Base-by-base conservation (phyloP, 1,139 yeast genomes). In the Blastobotrys ciferrii region DNA sequence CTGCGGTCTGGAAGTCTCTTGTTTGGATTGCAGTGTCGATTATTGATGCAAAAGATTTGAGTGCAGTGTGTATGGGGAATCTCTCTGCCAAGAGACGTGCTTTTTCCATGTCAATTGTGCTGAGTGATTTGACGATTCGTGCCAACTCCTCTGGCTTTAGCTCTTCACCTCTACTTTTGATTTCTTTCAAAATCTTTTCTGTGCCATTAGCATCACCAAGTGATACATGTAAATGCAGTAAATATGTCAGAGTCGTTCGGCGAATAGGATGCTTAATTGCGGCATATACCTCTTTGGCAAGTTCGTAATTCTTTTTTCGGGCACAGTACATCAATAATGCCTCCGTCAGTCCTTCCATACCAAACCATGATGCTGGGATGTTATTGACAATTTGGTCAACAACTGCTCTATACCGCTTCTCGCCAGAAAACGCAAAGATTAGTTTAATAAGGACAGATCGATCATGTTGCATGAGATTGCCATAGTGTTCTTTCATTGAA, bases 181-280 rank as follows among this genome's bases (percentile, higher is more conserved):
- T 70, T 50, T 69, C 68, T 36, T 55, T 55, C 9, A 71, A 48
- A 3, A 75, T 67, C 45, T 66, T 68, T 44, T 73, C 70, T 1
- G 72, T 75, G 38, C 76, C 73, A 4, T 60, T 60, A 17, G 68
- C 64, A 39, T 76, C 76, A 3, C 70, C 67, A 37, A 72, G 64
- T 11, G 61, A 56, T 36, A 76, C 55, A 49, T 74, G 73, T 48
- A 75, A 60, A 23, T 67, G 55, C 14, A 77, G 56, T 32, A 77
- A 55, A 1, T 74, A 65, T 1, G 71, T 63, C 9, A 76, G 53
- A 3, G 63, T 50, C 2, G 56, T 33, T 30, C 66, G 48, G 2
- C 57, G 44, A 5, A 61, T 49, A 1, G 66, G 65, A 11, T 53
- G 49, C 11, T 53, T 44, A n/a, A 63, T 45, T n/a, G 43, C 20